phyloP scores from a whole-genome alignment of 2,329 filamentous ascomycete genomes.

The Aspergillus sp. region DNA sequence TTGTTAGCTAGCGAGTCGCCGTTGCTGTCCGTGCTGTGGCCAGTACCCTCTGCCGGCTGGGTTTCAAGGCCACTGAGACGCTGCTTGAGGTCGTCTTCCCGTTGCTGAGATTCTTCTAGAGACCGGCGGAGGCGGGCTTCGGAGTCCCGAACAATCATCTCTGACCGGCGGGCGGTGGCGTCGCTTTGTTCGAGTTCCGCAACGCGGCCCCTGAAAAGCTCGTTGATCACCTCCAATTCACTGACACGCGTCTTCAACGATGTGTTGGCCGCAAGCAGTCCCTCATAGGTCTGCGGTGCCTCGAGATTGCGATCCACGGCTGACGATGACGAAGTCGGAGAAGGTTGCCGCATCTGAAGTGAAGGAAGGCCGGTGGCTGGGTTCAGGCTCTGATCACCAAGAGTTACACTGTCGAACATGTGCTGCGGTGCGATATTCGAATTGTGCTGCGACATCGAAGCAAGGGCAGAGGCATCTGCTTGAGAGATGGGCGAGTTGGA shows the following conservation, averaged over 20 bases:
- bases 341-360: conserved; percentile 47
- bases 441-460: conserved; percentile 44
- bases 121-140: conserved; percentile 50
- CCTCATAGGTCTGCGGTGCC: conserved; percentile 67
- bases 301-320: conserved; percentile 57
- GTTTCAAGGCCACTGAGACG: conserved; percentile 69
- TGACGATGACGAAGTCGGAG: conserved; percentile 50
- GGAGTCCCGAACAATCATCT: conserved; percentile 46
- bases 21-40: conserved; percentile 12
- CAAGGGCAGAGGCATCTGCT: conserved; percentile 64
- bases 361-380: conserved; percentile 40
- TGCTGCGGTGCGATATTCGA: conserved; percentile 63
- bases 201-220: conserved; percentile 66
- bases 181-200: conserved; percentile 69
- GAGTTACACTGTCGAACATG: conserved; percentile 62
- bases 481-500: conserved; percentile 71
- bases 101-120: conserved; percentile 65
- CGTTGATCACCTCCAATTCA: conserved; percentile 91
- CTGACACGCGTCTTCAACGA: conserved; percentile 90
- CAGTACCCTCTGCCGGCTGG: conserved; percentile 32
- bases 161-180: conserved; percentile 53
- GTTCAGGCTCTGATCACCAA: conserved; percentile 63
- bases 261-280: conserved; percentile 69
- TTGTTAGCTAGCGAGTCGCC: conserved; percentile 46
- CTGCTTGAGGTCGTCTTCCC: conserved; percentile 73